Evolutionary conservation across 306 rosid species (phyloP), one percentile per base, ranked within the genome.

Genomic region (Begonia masoniana): DNA sequence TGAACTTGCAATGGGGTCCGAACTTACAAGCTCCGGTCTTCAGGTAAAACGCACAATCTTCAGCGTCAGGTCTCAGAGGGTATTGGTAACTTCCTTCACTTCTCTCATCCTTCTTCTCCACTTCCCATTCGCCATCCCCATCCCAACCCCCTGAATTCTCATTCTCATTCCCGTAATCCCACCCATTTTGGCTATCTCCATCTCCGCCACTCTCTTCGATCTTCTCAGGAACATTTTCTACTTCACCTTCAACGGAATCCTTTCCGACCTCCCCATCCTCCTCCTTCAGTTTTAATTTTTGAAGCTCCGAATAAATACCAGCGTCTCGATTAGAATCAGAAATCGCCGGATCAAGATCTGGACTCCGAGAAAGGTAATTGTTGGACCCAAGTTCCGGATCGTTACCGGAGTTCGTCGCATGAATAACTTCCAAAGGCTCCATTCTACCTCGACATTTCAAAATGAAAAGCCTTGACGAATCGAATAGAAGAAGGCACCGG

Each of bases 61-160:
- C 93, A 42, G 99, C 99, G 23, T 86, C 99, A 2, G 95, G 95
- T 67, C 99, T 74, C 71, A 83, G 71, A 2, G 99, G 99, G 36
- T 71, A 77, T 53, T 76, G 84, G 10, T 62, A 68, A 54, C 16
- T 67, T 46, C 41, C 52, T 21, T 13, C 63, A 56, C 62, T 15
- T 35, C 51, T 66, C 15, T 13, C 71, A 52, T 61, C 50, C 71
- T 13, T 2, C 60, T 61, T 56, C 74, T 13, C 4, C 62, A 45
- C 39, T 31, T 31, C 55, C 73, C 49, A 45, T 51, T 54, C 76
- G 52, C 54, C 53, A 31, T 15, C 59, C 39, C 39, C 7, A 31
- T 31, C 39, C 39, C 39, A 31, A 10, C 43, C 70, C 31, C 35
- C 15, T 1, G 47, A 75, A 62, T 43, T 64, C 57, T 31, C 80